Conservation (phyloP, 73 alveolate genomes). For the Halteria grandinella region DNA sequence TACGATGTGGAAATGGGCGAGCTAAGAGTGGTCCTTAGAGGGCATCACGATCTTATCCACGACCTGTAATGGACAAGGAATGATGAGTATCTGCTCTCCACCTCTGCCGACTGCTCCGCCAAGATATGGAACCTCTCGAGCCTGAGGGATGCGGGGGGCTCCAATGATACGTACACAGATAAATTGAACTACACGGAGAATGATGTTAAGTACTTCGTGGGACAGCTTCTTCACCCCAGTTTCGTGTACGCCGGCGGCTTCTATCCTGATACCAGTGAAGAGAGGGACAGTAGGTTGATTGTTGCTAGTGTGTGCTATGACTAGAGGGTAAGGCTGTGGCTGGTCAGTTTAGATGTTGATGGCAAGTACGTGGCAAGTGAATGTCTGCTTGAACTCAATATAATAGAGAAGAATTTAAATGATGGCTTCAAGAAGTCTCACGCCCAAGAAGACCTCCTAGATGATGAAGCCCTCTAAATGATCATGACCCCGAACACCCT, state of each 20-base stretch:
- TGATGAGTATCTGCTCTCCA: constrained; percentile 82
- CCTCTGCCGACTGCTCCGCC: constrained; percentile 90
- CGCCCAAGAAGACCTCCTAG: constrained; percentile 49
- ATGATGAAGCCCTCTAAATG: constrained; percentile 55
- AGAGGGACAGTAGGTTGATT: constrained; percentile 68
- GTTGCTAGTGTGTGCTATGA: constrained; percentile 96
- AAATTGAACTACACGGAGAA: constrained; percentile 75
- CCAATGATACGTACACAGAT: constrained; percentile 74
- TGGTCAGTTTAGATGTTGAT: constrained; percentile 62
- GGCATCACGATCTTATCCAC: constrained; percentile 96
- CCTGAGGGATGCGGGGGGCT: constrained; percentile 70
- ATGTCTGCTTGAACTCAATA: background rate
- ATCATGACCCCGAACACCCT: constrained; percentile 12
- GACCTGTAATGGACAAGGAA: constrained; percentile 89
- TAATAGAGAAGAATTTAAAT: background rate
- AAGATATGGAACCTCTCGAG: constrained; percentile 94
- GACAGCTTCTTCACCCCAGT: constrained; percentile 92
- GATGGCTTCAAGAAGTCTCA: background rate
- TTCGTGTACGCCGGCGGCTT: constrained; percentile 91
- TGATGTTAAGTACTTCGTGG: constrained; percentile 71
- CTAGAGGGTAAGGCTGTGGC: constrained; percentile 88
- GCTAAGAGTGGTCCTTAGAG: constrained; percentile 76
- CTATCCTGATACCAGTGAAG: constrained; percentile 78
- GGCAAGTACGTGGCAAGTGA: constrained; percentile 63
- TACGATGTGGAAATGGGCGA: constrained; percentile 85